These are phyloP conservation scores for Chimonanthus salicifolius DNA, from an alignment of 164 flowering plant genomes.

Conservation along the genomic window DNA sequence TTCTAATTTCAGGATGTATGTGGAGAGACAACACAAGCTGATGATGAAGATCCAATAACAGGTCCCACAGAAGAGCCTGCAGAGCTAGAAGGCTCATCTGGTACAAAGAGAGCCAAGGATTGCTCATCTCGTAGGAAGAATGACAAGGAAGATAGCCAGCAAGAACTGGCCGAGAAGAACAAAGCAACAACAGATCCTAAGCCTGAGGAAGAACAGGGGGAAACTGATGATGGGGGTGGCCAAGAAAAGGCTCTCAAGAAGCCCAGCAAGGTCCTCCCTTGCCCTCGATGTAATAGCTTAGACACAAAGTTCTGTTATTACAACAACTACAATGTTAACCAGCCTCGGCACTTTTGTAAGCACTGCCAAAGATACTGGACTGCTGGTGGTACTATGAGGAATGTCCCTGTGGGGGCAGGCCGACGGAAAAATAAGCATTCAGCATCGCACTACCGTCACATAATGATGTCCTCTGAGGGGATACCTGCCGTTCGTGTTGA, in stretches of 20 bases:
- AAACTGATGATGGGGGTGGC: constrained; percentile 11
- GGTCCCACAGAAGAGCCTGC: constrained; percentile 6
- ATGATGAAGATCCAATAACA: not conserved
- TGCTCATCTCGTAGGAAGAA: constrained; percentile 2
- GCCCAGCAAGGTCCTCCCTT: constrained; percentile 18
- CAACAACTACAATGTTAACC: constrained; percentile 21
- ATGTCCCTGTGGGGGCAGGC: constrained; percentile 24
- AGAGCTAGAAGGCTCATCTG: constrained; percentile 10
- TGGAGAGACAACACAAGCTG: constrained; percentile 1
- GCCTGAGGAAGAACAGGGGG: constrained; percentile 25
- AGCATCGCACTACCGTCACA: constrained; percentile 19
- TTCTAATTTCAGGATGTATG: constrained; percentile 12
- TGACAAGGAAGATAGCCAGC: constrained; percentile 14
- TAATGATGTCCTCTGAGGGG: constrained; percentile 30
- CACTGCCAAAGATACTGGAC: constrained; percentile 24
- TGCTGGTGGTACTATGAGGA: constrained; percentile 23
- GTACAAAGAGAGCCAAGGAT: constrained; percentile 11
- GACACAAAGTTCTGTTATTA: constrained; percentile 21
- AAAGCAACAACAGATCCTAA: constrained; percentile 11
- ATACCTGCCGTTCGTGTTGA: constrained; percentile 20
- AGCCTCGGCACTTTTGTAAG: constrained; percentile 22
- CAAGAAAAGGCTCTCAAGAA: constrained; percentile 19
- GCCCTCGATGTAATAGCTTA: constrained; percentile 21
- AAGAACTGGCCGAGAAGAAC: constrained; percentile 1
- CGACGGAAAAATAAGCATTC: constrained; percentile 19